Evolutionary conservation across 2,329 filamentous ascomycete species (phyloP).

Genomic region (Arthrinium phaeospermum): DNA sequence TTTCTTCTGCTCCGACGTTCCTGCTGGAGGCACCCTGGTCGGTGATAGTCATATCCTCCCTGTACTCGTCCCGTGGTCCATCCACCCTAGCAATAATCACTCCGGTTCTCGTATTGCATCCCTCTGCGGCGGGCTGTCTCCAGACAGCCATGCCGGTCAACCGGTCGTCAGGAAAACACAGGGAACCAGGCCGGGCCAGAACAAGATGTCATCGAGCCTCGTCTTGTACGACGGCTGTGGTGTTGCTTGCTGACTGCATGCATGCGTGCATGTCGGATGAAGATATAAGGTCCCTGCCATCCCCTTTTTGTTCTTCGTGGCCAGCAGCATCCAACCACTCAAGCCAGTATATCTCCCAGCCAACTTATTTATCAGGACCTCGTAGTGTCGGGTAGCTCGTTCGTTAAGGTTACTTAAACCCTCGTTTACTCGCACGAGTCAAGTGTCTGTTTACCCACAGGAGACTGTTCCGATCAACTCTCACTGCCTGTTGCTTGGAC

Average conservation of each 20-base stretch:
- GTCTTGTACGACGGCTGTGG: slow-evolving; percentile 26
- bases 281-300: slow-evolving; percentile 31
- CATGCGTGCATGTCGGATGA: slow-evolving; percentile 27
- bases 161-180: slow-evolving; percentile 24
- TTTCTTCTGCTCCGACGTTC: not conserved
- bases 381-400: slow-evolving; percentile 34
- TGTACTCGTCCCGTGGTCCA: not conserved
- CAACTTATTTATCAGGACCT: slow-evolving; percentile 20
- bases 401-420: slow-evolving; percentile 40
- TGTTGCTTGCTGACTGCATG: slow-evolving; percentile 17
- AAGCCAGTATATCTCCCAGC: slow-evolving; percentile 14
- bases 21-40: not conserved
- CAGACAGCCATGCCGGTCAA: slow-evolving; percentile 21
- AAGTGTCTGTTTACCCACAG: slow-evolving; percentile 21
- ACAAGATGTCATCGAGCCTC: slow-evolving; percentile 29
- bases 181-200: slow-evolving; percentile 23
- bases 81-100: not conserved
- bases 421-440: slow-evolving; percentile 23
- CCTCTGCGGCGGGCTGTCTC: slow-evolving; percentile 18
- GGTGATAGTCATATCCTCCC: not conserved
- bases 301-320: slow-evolving; percentile 24
- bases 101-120: slow-evolving; percentile 29
- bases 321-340: slow-evolving; percentile 26
- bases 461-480: slow-evolving; percentile 19
- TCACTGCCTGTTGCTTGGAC: not conserved